These are phyloP conservation scores for Mariannaea elegans DNA, from an alignment of 2,329 filamentous ascomycete species.

Conservation along the genomic window DNA sequence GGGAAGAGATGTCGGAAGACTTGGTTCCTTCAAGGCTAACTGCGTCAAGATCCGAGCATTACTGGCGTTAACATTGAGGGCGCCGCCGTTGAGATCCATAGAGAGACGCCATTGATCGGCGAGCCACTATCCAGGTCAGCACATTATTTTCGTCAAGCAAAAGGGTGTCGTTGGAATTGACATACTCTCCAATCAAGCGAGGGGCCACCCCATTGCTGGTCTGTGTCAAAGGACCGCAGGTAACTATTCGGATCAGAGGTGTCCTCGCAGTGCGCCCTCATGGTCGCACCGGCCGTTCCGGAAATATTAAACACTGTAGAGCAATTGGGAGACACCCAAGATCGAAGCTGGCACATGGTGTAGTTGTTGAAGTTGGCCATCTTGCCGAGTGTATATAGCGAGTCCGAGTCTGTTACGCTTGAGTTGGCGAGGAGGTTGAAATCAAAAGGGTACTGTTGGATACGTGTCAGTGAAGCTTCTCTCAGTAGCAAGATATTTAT, in stretches of 20 bases:
- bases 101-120: slow-evolving; percentile 63
- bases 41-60: slow-evolving; percentile 66
- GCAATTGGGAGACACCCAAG: slow-evolving; percentile 71
- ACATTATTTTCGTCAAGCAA: rapidly evolving
- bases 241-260: slow-evolving; percentile 64
- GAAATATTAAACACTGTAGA: slow-evolving; percentile 69
- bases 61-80: slow-evolving; percentile 63
- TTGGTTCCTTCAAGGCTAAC: slow-evolving; percentile 52
- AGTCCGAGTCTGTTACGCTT: slow-evolving; percentile 51
- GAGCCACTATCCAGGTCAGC: slow-evolving; percentile 49
- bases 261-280: slow-evolving; percentile 71
- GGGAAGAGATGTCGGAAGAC: slow-evolving; percentile 63
- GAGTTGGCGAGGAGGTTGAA: slow-evolving; percentile 75
- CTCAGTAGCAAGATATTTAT: slow-evolving; percentile 32
- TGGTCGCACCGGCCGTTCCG: slow-evolving; percentile 64
- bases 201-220: slow-evolving; percentile 45
- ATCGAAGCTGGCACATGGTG: slow-evolving; percentile 73
- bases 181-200: slow-evolving; percentile 60
- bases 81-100: slow-evolving; percentile 65
- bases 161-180: no score
- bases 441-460: slow-evolving; percentile 59
- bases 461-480: slow-evolving; percentile 5
- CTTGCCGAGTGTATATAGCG: slow-evolving; percentile 74
- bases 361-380: slow-evolving; percentile 55
- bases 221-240: slow-evolving; percentile 48